phyloP scores from a whole-genome alignment of 305 asterid species.

The Rubia peregrina region DNA sequence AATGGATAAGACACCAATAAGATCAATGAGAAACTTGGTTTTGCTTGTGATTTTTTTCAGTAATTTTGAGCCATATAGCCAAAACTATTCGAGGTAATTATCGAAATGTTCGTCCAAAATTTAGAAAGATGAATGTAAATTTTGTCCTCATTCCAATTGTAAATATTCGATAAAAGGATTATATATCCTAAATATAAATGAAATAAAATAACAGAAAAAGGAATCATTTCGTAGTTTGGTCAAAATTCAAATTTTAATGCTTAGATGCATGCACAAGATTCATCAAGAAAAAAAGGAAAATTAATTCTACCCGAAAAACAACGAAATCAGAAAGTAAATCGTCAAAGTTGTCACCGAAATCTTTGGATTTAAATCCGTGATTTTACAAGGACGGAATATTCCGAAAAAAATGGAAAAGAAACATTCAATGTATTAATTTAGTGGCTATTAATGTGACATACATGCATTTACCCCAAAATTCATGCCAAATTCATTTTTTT shows the following conservation, averaged over 20 bases:
- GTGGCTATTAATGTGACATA: neutral
- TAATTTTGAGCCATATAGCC: no score
- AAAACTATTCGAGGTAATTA: neutral
- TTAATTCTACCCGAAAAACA: neutral
- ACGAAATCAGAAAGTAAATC: neutral
- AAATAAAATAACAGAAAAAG: no score
- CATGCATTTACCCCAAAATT: neutral
- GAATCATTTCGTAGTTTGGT: no score
- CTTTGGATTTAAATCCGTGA: neutral
- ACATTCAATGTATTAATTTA: neutral
- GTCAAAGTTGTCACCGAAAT: neutral
- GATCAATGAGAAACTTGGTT: no score
- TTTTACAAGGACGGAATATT: neutral
- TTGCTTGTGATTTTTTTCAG: no score
- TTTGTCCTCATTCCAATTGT: no score
- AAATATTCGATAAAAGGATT: no score
- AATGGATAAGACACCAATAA: no score
- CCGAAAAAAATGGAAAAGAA: neutral
- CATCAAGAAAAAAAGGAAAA: neutral
- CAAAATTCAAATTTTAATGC: no score
- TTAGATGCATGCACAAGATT: slow-evolving; percentile 7
- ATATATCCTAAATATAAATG: no score
- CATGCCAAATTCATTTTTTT: neutral
- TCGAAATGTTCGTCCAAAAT: neutral
- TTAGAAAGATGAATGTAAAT: neutral